phyloP scores from a whole-genome alignment of 2,329 filamentous ascomycete species.

The Pseudogymnoascus sp. region DNA sequence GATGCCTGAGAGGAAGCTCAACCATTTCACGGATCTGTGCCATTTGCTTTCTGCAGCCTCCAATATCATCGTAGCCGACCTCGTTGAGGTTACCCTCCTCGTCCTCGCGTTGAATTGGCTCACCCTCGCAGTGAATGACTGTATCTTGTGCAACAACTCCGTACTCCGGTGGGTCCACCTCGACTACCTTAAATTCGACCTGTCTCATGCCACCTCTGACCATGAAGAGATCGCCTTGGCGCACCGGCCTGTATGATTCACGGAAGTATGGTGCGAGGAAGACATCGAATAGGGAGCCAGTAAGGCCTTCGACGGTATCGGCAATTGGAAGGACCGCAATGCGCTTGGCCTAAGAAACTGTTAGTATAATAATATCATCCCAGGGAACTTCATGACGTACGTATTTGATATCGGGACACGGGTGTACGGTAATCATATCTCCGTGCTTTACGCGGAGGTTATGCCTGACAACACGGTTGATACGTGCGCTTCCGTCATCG shows the following conservation, averaged over 20 bases:
- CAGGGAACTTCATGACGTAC: conserved; percentile 45
- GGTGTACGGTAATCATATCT: conserved; percentile 93
- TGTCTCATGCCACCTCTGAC: conserved; percentile 97
- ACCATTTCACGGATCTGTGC: conserved; percentile 98
- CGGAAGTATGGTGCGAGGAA: conserved; percentile 99
- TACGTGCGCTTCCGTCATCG: conserved; percentile 91
- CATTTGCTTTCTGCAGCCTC: conserved; percentile 99
- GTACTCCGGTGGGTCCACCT: conserved; percentile 96
- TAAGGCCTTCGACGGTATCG: conserved; percentile 95
- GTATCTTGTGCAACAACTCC: conserved; percentile 98
- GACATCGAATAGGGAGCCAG: conserved; percentile 95
- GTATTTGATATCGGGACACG: conserved; percentile 99
- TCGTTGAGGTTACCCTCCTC: conserved; percentile 99
- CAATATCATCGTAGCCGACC: conserved; percentile 98
- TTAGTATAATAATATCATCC: conserved; percentile 20
- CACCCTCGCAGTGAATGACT: conserved; percentile 96
- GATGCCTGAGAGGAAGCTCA: conserved; percentile 90
- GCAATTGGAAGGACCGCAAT: conserved; percentile 97
- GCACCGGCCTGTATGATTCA: conserved; percentile 93
- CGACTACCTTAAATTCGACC: conserved; percentile 98
- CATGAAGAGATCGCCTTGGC: conserved; percentile 96
- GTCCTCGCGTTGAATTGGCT: conserved; percentile 93
- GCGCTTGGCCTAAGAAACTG: conserved; percentile 70
- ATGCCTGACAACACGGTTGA: conserved; percentile 97
- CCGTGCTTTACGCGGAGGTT: conserved; percentile 98